Evolutionary conservation across 495 filamentous ascomycete species (phyloP).

Genomic region (Astrocystis sublimbata): DNA sequence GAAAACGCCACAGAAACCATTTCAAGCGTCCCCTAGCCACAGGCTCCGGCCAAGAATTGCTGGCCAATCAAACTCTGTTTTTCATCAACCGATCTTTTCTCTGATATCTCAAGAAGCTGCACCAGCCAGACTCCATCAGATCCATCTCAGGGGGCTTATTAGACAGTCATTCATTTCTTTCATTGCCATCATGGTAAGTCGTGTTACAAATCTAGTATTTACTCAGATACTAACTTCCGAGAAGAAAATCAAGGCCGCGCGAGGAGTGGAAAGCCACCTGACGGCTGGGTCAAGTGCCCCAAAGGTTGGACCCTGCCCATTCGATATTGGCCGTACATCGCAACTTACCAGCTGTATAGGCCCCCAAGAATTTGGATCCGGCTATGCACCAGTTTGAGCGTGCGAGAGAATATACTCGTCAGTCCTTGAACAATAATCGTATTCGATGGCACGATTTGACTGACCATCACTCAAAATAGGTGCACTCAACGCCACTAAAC

Average conservation of each 20-base stretch:
- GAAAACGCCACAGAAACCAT: too few species aligned
- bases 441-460: not conserved
- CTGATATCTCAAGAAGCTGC: not conserved
- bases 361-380: constrained; percentile 86
- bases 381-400: constrained; percentile 92
- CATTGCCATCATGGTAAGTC: constrained; percentile 14
- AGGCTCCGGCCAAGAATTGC: not conserved
- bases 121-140: not conserved
- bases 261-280: constrained; percentile 73
- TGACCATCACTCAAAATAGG: not conserved
- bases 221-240: not conserved
- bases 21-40: constrained; percentile 9
- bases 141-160: not conserved
- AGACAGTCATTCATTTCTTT: not conserved
- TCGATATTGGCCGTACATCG: not conserved
- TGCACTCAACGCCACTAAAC: constrained; percentile 75
- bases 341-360: constrained; percentile 22
- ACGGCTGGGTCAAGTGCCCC: constrained; percentile 71
- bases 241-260: constrained; percentile 87
- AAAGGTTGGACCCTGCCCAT: constrained; percentile 9
- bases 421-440: constrained; percentile 45
- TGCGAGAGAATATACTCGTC: constrained; percentile 87
- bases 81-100: not conserved
- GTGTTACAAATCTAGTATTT: not conserved
- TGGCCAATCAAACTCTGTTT: constrained; percentile 14